These are phyloP conservation scores for Ramaria rubella DNA, from an alignment of 768 basidiomycete species.

Conservation along the genomic window DNA sequence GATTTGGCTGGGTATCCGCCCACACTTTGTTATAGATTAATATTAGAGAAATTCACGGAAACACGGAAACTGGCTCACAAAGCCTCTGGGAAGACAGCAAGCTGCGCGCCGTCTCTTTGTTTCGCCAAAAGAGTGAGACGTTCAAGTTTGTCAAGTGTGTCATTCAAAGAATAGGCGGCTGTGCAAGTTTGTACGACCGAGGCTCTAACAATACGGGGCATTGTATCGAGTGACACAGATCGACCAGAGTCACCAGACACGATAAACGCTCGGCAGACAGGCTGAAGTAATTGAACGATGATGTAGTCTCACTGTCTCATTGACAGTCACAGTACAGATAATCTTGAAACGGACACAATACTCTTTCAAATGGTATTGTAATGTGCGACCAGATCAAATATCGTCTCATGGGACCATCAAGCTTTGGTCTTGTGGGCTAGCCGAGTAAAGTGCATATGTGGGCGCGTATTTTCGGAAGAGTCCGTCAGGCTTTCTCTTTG, in stretches of 20 bases:
- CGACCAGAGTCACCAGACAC: not conserved
- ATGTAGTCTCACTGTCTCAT: not conserved
- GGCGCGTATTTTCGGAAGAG: not conserved
- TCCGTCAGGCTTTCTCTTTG: not conserved
- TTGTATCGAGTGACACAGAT: too few species aligned
- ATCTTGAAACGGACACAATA: too few species aligned
- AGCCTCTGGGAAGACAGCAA: constrained; percentile 53
- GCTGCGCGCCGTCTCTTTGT: constrained; percentile 39
- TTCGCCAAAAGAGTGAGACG: constrained; percentile 38
- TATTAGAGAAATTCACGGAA: not conserved
- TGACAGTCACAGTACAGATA: too few species aligned
- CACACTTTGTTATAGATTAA: constrained; percentile 27
- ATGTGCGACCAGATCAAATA: too few species aligned
- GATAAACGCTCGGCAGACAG: not conserved
- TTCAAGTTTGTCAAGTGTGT: constrained; percentile 46
- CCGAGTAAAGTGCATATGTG: too few species aligned
- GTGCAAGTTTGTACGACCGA: constrained; percentile 51
- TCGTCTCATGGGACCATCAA: too few species aligned
- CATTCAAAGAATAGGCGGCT: constrained; percentile 37
- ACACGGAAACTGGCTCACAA: constrained; percentile 33
- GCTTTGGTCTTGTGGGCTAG: too few species aligned
- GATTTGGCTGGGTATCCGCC: constrained; percentile 59
- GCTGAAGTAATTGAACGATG: not conserved
- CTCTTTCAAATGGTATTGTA: too few species aligned
- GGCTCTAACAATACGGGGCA: constrained; percentile 30